These are phyloP conservation scores for Incumbomyces lentus DNA, from an alignment of 2,329 filamentous ascomycete genomes.

Conservation along the genomic window DNA sequence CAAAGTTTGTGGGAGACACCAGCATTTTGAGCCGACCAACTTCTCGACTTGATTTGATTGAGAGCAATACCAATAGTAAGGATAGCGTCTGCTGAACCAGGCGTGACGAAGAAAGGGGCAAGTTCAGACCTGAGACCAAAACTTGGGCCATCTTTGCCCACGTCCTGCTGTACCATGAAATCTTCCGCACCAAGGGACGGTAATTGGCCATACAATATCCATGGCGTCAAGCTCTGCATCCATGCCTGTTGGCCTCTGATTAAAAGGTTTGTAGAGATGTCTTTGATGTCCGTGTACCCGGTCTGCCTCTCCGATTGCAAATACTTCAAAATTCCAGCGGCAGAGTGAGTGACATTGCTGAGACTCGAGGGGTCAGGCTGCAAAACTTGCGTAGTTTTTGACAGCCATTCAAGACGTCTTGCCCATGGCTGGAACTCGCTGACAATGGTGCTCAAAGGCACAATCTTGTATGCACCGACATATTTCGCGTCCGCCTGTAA, in stretches of 20 bases:
- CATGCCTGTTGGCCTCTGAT: slow-evolving; percentile 75
- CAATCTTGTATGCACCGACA: slow-evolving; percentile 87
- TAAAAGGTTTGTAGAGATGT: slow-evolving; percentile 62
- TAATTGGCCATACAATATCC: slow-evolving; percentile 79
- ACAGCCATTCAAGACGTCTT: slow-evolving; percentile 75
- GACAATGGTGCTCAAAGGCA: slow-evolving; percentile 76
- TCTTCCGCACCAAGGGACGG: slow-evolving; percentile 69
- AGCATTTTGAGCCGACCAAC: slow-evolving; percentile 6
- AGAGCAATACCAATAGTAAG: slow-evolving; percentile 84
- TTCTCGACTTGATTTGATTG: slow-evolving; percentile 59
- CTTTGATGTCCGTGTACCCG: slow-evolving; percentile 77
- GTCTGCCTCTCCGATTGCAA: slow-evolving; percentile 70
- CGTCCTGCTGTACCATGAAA: slow-evolving; percentile 62
- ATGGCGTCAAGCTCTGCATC: slow-evolving; percentile 81
- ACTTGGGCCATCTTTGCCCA: slow-evolving; percentile 26
- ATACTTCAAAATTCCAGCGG: slow-evolving; percentile 65
- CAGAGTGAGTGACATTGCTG: slow-evolving; percentile 44
- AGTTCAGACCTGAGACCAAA: slow-evolving; percentile 48
- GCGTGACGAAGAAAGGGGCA: slow-evolving; percentile 68
- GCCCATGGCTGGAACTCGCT: slow-evolving; percentile 81
- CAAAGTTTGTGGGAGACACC: slow-evolving; percentile 22
- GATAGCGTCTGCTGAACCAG: slow-evolving; percentile 67
- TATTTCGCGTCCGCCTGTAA: slow-evolving; percentile 64
- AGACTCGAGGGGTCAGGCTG: slow-evolving; percentile 27
- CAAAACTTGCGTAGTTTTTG: slow-evolving; percentile 62